Conservation (phyloP, 176 grass and related monocot genomes). For the Thinopyrum elongatum region DNA sequence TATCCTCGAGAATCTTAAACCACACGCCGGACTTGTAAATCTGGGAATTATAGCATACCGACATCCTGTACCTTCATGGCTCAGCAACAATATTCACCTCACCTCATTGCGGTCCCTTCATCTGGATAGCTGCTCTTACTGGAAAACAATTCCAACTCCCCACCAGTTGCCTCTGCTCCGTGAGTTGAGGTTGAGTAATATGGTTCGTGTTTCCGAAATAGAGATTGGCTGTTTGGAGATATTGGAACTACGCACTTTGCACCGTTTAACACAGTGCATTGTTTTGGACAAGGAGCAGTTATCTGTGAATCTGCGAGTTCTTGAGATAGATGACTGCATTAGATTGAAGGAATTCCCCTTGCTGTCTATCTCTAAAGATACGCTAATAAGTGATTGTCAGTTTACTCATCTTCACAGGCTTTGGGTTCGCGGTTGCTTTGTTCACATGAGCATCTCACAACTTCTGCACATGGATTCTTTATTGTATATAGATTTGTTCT, state of each 20-base stretch:
- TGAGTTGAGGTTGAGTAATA: neutral
- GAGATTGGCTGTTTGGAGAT: slow-evolving; percentile 10
- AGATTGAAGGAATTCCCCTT: neutral
- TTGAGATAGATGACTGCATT: neutral
- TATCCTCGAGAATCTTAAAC: neutral
- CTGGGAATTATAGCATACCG: neutral
- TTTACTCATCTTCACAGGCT: neutral
- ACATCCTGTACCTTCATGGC: slow-evolving; percentile 1
- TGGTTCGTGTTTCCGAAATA: neutral
- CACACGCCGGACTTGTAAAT: neutral
- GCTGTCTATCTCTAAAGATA: neutral
- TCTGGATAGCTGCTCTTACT: neutral
- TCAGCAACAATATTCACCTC: neutral
- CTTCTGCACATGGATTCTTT: slow-evolving; percentile 3
- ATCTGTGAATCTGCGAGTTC: neutral
- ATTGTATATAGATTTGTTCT: neutral
- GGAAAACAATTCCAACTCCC: slow-evolving; percentile 1
- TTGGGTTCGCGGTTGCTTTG: neutral
- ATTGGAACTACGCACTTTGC: neutral
- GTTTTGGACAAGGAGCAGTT: neutral
- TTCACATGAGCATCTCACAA: neutral
- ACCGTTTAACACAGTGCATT: neutral
- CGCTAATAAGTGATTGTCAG: neutral
- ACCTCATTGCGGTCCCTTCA: neutral
- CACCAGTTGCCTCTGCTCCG: neutral